Percentiles rank a stretch among this genome's conserved stretches.
These are phyloP conservation scores for Saccharomycopsis crataegensis DNA, from an alignment of 1,139 yeast species.

Conservation along the genomic window DNA sequence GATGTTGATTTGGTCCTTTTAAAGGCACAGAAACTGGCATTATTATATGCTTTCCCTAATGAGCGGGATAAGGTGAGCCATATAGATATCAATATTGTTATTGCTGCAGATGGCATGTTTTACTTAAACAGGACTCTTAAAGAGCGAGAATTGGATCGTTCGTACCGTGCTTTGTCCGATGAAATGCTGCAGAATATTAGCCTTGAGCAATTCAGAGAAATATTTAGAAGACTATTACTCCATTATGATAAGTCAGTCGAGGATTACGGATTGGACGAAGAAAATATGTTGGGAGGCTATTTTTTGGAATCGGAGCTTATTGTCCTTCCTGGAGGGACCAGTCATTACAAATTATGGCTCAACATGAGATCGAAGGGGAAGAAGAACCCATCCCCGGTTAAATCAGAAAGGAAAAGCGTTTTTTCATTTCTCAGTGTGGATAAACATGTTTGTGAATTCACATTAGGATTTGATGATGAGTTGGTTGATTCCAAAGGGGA, in stretches of 20 bases:
- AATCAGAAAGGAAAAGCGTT: background rate
- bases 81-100: conserved; percentile 5
- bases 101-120: conserved; percentile 6
- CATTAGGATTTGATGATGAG: background rate
- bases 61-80: background rate
- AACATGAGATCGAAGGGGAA: conserved; percentile 2
- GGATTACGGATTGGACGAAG: background rate
- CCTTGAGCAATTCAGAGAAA: background rate
- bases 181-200: background rate
- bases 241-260: background rate
- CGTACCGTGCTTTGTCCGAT: background rate
- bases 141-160: background rate
- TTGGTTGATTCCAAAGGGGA: background rate
- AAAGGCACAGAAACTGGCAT: background rate
- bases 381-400: background rate
- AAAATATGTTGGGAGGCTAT: background rate
- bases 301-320: conserved; percentile 3
- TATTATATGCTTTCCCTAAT: background rate
- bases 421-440: background rate
- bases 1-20: background rate
- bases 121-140: conserved; percentile 4
- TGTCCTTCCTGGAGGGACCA: background rate
- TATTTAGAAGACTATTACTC: conserved; percentile 3
- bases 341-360: background rate
- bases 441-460: conserved; percentile 1